These are phyloP conservation scores for Carex littledalei DNA, from an alignment of 176 grass and related monocot genomes.

Conservation along the genomic window DNA sequence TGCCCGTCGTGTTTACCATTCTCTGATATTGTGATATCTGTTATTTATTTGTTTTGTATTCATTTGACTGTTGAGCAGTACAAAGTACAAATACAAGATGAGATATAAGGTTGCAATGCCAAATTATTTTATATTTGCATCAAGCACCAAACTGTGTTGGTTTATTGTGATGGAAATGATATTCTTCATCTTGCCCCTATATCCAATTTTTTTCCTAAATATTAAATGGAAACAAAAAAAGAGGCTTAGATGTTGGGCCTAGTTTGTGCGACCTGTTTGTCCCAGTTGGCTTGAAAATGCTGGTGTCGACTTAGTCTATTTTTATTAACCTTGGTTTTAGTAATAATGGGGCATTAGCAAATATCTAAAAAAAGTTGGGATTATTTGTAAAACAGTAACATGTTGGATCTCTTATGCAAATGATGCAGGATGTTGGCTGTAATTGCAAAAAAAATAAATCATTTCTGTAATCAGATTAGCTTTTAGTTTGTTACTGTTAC, in stretches of 20 bases:
- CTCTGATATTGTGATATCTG: constrained; percentile 11
- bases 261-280: neutral
- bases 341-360: neutral
- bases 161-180: neutral
- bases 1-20: neutral
- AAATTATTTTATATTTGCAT: neutral
- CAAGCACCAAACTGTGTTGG: neutral
- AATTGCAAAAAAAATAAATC: neutral
- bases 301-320: neutral
- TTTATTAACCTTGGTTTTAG: neutral
- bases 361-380: neutral
- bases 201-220: neutral
- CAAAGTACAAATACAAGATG: neutral
- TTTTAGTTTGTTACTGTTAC: neutral
- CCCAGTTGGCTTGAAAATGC: constrained; percentile 3
- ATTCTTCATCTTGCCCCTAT: neutral
- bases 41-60: constrained; percentile 1
- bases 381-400: neutral
- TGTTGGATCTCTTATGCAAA: neutral
- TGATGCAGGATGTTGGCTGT: neutral
- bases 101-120: neutral
- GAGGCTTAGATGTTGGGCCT: neutral
- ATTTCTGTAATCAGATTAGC: neutral
- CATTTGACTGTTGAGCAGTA: neutral
- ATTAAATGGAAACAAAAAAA: neutral